These are phyloP conservation scores for Geoglossum glabrum DNA, from an alignment of 495 filamentous ascomycete genomes.

Conservation along the genomic window DNA sequence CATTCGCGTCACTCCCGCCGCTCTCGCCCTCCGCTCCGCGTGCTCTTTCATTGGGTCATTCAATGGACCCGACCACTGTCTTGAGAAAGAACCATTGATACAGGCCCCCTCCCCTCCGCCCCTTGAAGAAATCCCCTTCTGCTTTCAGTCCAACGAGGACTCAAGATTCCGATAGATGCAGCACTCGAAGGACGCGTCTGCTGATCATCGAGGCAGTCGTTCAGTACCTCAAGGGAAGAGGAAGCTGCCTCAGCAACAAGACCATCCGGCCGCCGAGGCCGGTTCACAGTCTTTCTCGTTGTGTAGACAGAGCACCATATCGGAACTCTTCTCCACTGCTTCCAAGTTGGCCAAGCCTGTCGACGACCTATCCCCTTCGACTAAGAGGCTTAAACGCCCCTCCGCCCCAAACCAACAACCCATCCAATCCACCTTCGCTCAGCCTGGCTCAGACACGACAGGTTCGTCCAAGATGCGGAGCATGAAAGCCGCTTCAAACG, in stretches of 20 bases:
- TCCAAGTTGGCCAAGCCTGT: conserved; percentile 16
- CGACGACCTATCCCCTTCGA: conserved; percentile 6
- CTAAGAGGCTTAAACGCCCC: conserved; percentile 1
- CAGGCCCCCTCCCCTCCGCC: background rate
- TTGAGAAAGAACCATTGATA: background rate
- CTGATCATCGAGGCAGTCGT: conserved; percentile 2
- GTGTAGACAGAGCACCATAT: conserved; percentile 24
- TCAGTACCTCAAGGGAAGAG: conserved; percentile 16
- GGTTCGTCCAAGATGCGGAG: conserved; percentile 15
- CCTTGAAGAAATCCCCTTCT: background rate
- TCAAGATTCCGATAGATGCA: conserved; percentile 1
- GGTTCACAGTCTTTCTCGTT: background rate
- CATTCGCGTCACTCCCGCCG: background rate
- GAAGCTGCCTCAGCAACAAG: conserved; percentile 22
- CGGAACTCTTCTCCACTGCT: conserved; percentile 26
- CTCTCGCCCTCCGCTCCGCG: too few relatives aligned
- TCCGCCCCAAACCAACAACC: conserved; percentile 14
- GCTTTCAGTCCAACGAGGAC: background rate
- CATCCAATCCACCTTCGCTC: background rate
- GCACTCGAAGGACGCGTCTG: conserved; percentile 2
- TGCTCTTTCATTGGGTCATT: background rate
- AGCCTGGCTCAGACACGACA: background rate
- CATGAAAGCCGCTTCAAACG: conserved; percentile 12
- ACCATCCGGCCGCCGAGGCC: conserved; percentile 10
- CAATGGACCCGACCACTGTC: background rate